A percentile compares a stretch with the other conserved stretches of the same genome.
Conservation (phyloP, 768 basidiomycete genomes). For the Tylopilus vinaceipallidus region DNA sequence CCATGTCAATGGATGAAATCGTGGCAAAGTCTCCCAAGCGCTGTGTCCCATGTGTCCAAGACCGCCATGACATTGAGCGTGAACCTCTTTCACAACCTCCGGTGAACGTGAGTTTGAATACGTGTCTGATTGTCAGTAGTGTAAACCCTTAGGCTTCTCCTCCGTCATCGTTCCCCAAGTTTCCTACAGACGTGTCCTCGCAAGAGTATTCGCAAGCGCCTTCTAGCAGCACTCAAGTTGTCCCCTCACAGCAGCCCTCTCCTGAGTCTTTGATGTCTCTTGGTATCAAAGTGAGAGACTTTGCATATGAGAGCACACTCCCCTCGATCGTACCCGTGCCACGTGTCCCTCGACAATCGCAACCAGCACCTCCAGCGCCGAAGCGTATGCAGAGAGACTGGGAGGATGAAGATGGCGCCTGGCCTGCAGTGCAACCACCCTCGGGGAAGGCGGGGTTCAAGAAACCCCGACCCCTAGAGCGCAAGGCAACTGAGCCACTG, state of each 20-base stretch:
- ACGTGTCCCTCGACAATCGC: conserved; percentile 46
- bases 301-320: conserved; percentile 65
- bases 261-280: conserved; percentile 27
- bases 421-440: conserved; percentile 7
- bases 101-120: conserved; percentile 38
- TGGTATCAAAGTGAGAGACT: conserved; percentile 53
- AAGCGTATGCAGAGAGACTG: conserved; percentile 39
- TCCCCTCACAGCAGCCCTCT: conserved; percentile 36
- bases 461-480: conserved; percentile 29
- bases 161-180: conserved; percentile 25
- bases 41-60: neutral
- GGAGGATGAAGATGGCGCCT: conserved; percentile 28
- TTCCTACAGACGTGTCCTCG: conserved; percentile 6
- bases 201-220: conserved; percentile 22
- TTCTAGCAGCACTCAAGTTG: neutral
- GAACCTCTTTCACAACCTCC: conserved; percentile 24
- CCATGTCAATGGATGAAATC: conserved; percentile 3
- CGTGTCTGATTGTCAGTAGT: conserved; percentile 26
- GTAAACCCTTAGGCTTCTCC: conserved; percentile 33
- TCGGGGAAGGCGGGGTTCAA: conserved; percentile 9
- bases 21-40: conserved; percentile 1
- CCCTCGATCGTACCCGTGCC: conserved; percentile 57
- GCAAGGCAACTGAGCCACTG: conserved; percentile 36
- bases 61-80: conserved; percentile 15
- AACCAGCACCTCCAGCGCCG: conserved; percentile 37